Base-by-base conservation (phyloP, 78 protist species). In the Paratrimastix pyriformis region DNA sequence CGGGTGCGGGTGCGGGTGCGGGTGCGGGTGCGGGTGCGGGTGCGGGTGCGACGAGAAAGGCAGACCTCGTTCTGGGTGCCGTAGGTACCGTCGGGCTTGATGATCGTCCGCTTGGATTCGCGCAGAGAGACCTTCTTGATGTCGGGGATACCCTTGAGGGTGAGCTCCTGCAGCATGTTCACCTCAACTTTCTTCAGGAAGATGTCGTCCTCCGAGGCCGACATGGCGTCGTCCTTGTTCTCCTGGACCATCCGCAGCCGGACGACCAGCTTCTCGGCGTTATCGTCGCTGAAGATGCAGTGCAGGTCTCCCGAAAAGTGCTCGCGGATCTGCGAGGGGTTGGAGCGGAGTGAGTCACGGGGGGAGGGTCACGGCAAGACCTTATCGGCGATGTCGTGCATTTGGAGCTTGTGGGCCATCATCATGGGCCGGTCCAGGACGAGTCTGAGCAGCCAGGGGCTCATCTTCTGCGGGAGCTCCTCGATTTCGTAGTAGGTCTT, bases 81-180 rank as follows among this genome's bases (percentile, higher is more conserved):
- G 55, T 33, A 48, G 48, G 33, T 45, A 9, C 85, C 85, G 1
- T n/a, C 70, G 30, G 0, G 11, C 45, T 79, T 29, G 46, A 44
- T 39, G 35, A 0, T 9, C 15, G 30, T 48, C 52, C 45, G 40
- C 82, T 69, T 44, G 7, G 29, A 9, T 11, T 79, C 57, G 13
- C 39, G 35, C 66, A 85, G 70, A 65, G 66, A 72, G 35, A 86
- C 94, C 48, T 82, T 87, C 66, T 44, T 77, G 55, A 95, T 90
- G 35, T 74, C 92, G 8, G 42, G 73, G 55, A 95, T 75, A 39
- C 98, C 98, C 29, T 77, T 39, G 29, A 94, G 72, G 1, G n/a
- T 71, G 75, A 93, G 24, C 64, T 77, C 57, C 39, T 73, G 46
- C 42, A 94, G 84, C 81, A 92, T 48, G 71, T 70, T 64, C 42